phyloP scores from a whole-genome alignment of 2,329 filamentous ascomycete species.

The Alternaria infectoria region DNA sequence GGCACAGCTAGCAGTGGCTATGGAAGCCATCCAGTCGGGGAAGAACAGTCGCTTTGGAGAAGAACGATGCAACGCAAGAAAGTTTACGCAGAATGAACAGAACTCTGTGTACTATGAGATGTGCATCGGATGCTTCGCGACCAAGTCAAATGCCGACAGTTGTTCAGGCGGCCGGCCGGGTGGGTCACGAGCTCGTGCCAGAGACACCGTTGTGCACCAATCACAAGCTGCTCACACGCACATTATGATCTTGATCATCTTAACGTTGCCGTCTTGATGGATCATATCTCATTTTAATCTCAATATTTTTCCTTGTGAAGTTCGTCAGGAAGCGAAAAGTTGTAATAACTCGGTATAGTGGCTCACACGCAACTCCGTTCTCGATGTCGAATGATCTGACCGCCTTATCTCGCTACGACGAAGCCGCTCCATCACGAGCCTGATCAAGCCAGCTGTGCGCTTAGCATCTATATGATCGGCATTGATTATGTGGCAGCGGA shows the following conservation, averaged over 20 bases:
- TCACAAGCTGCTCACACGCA: conserved; percentile 5
- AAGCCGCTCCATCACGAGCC: conserved; percentile 15
- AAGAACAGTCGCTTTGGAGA: neutral
- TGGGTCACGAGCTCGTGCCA: neutral
- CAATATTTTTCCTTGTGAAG: no score
- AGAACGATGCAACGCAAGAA: neutral
- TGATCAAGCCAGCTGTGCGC: conserved; percentile 17
- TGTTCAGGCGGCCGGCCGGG: neutral
- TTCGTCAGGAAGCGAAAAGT: no score
- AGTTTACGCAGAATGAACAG: neutral
- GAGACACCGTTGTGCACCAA: neutral
- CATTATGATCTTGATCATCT: no score
- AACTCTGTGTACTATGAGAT: neutral
- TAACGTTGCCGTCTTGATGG: no score
- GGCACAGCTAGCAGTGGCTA: neutral
- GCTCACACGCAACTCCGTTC: conserved; percentile 5
- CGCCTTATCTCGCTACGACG: conserved; percentile 22
- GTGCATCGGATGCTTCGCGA: neutral
- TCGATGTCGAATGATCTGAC: conserved; percentile 12
- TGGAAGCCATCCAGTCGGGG: neutral
- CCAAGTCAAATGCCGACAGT: neutral
- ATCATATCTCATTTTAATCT: no score
- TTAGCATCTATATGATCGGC: conserved; percentile 15
- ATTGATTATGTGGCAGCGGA: conserved; percentile 8
- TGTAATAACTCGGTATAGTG: no score